These are phyloP conservation scores for Pyricularia sp. DNA, from an alignment of 2,329 filamentous ascomycete species.

Conservation along the genomic window DNA sequence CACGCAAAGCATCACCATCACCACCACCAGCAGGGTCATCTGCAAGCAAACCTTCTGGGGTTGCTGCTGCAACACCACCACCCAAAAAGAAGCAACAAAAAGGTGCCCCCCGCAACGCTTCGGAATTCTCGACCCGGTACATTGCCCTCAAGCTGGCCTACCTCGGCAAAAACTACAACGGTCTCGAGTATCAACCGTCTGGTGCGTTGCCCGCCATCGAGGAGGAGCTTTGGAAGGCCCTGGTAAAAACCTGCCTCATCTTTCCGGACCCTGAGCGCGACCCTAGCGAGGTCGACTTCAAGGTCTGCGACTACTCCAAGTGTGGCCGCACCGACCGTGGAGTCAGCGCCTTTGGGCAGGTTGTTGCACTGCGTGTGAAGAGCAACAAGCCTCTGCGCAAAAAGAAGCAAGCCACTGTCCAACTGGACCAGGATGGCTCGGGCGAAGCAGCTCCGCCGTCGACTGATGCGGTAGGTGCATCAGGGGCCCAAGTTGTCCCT, in stretches of 20 bases:
- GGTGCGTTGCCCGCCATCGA: slow-evolving; percentile 75
- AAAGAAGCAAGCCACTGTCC: slow-evolving; percentile 11
- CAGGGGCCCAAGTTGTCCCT: not conserved
- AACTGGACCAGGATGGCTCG: not conserved
- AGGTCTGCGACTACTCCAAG: slow-evolving; percentile 84
- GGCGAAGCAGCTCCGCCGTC: slow-evolving; percentile 6
- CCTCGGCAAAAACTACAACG: slow-evolving; percentile 82
- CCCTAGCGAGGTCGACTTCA: slow-evolving; percentile 61
- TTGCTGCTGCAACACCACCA: not conserved
- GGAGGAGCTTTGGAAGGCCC: slow-evolving; percentile 85
- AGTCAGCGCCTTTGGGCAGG: slow-evolving; percentile 95
- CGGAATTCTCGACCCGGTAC: slow-evolving; percentile 70
- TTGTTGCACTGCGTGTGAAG: slow-evolving; percentile 73
- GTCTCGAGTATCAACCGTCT: slow-evolving; percentile 76
- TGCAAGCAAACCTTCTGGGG: not conserved
- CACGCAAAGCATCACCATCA: not conserved
- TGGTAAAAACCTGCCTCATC: slow-evolving; percentile 75
- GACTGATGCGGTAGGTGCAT: slow-evolving; percentile 13
- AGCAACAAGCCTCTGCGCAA: slow-evolving; percentile 59
- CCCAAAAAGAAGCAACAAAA: slow-evolving; percentile 30
- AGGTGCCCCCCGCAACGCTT: slow-evolving; percentile 56
- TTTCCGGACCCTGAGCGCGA: slow-evolving; percentile 45
- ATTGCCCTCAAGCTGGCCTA: slow-evolving; percentile 94
- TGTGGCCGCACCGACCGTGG: slow-evolving; percentile 89
- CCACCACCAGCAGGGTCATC: not conserved